These are phyloP conservation scores for Acanthamoeba royreba DNA, from an alignment of 208 protist species.

Conservation along the genomic window DNA sequence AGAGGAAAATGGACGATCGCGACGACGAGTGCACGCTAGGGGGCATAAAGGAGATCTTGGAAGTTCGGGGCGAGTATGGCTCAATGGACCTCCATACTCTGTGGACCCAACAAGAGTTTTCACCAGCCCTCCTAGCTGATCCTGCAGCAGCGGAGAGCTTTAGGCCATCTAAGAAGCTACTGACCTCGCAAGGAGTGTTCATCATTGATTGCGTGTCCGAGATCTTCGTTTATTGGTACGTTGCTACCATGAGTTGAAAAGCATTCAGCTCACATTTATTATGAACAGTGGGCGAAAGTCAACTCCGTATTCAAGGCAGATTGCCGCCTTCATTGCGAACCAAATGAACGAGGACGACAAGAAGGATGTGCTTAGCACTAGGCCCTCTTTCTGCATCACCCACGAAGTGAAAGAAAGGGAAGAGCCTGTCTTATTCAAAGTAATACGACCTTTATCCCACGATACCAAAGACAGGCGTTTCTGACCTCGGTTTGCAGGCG, in stretches of 20 bases:
- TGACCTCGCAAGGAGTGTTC: neutral
- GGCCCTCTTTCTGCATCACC: neutral
- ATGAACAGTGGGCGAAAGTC: neutral
- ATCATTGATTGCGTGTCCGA: neutral
- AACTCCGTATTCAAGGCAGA: neutral
- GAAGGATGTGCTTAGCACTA: neutral
- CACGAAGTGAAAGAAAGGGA: neutral
- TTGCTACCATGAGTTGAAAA: neutral
- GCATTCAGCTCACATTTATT: neutral
- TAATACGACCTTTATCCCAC: neutral
- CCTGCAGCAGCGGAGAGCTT: neutral
- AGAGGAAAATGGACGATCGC: neutral
- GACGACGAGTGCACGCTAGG: neutral
- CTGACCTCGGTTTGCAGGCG: neutral
- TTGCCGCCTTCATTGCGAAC: neutral
- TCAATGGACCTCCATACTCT: constrained; percentile 4
- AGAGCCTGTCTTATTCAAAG: constrained; percentile 4
- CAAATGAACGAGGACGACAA: neutral
- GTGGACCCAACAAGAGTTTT: neutral
- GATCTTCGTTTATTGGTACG: neutral
- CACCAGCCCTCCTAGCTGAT: neutral
- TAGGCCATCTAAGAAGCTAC: neutral
- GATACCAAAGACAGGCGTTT: neutral
- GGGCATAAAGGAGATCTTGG: neutral
- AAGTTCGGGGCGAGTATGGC: constrained; percentile 1